Evolutionary conservation across 2,329 filamentous ascomycete genomes (phyloP).

Genomic region (Fusarium avenaceum): DNA sequence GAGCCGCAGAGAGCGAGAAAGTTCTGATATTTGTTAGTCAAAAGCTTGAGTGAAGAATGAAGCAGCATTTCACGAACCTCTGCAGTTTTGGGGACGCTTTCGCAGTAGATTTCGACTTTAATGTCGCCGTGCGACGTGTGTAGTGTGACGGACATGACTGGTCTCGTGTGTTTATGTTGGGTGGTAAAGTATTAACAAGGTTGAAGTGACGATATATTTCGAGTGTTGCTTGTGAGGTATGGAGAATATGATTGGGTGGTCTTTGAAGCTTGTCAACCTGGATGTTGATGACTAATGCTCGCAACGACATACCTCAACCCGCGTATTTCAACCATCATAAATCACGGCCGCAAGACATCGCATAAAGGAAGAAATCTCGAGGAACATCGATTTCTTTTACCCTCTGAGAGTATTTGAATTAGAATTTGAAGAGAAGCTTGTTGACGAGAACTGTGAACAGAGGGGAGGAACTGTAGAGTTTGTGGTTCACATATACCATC

Average conservation of each 20-base stretch:
- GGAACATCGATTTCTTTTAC: too few relatives aligned
- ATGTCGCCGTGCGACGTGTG: slow-evolving; percentile 91
- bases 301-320: neutral
- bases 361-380: too few relatives aligned
- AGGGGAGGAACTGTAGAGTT: too few relatives aligned
- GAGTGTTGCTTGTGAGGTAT: neutral
- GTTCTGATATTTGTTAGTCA: slow-evolving; percentile 67
- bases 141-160: slow-evolving; percentile 75
- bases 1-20: slow-evolving; percentile 89
- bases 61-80: slow-evolving; percentile 67
- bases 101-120: slow-evolving; percentile 97
- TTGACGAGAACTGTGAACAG: too few relatives aligned
- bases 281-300: slow-evolving; percentile 17
- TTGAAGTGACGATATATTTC: slow-evolving; percentile 5
- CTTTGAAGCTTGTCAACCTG: neutral
- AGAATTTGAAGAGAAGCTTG: too few relatives aligned
- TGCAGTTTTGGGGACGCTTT: slow-evolving; percentile 91
- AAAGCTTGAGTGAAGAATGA: neutral
- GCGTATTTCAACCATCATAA: neutral
- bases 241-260: slow-evolving; percentile 17
- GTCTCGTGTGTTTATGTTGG: neutral
- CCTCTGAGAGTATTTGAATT: too few relatives aligned
- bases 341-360: too few relatives aligned
- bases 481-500: too few relatives aligned
- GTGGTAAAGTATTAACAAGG: neutral